phyloP scores from a whole-genome alignment of 495 filamentous ascomycete genomes.

The Halenospora varia region DNA sequence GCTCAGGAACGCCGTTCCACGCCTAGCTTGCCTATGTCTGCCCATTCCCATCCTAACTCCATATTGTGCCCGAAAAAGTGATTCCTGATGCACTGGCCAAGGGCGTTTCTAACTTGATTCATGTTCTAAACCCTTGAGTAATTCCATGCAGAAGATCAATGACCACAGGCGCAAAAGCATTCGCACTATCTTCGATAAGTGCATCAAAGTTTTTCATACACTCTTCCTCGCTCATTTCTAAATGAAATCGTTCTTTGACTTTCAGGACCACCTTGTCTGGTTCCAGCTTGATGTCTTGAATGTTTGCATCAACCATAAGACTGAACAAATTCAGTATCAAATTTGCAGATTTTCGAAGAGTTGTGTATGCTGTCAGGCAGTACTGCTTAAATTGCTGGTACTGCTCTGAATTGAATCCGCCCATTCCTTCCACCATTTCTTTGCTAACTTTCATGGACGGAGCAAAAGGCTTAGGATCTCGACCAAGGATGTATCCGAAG shows the following conservation, averaged over 20 bases:
- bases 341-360: slow-evolving; percentile 81
- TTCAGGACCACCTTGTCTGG: slow-evolving; percentile 91
- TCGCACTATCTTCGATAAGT: slow-evolving; percentile 84
- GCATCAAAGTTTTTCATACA: slow-evolving; percentile 81
- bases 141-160: slow-evolving; percentile 94
- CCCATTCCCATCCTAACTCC: too few species aligned
- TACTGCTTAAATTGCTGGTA: slow-evolving; percentile 89
- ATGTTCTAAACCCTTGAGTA: slow-evolving; percentile 85
- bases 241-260: slow-evolving; percentile 87
- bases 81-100: too few species aligned
- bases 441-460: slow-evolving; percentile 95
- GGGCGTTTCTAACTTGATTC: too few species aligned
- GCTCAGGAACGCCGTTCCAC: too few species aligned
- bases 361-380: slow-evolving; percentile 92
- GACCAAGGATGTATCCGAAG: slow-evolving; percentile 96
- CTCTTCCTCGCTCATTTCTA: slow-evolving; percentile 92
- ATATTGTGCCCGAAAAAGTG: too few species aligned
- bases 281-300: slow-evolving; percentile 89
- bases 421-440: slow-evolving; percentile 99
- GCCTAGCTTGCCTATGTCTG: too few species aligned
- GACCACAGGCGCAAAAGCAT: slow-evolving; percentile 83
- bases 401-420: slow-evolving; percentile 70
- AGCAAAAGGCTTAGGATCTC: slow-evolving; percentile 95
- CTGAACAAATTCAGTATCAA: slow-evolving; percentile 95
- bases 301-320: slow-evolving; percentile 95